These are phyloP conservation scores for Coemansia sp. DNA, from an alignment of 192 early-diverging fungal species.

Conservation along the genomic window DNA sequence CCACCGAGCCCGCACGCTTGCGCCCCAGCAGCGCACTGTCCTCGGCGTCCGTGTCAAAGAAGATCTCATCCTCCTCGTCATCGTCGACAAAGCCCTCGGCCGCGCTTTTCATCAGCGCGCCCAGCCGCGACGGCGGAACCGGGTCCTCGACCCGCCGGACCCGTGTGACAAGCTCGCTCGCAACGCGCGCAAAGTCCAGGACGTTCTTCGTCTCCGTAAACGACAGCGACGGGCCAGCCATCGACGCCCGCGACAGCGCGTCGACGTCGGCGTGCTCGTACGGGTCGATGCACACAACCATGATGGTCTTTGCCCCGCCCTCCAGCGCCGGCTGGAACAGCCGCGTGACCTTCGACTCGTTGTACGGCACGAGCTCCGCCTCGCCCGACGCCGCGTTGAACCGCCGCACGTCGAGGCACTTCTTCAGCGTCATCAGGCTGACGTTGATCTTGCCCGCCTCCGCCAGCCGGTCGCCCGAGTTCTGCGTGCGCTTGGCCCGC, in stretches of 20 bases:
- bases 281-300: conserved; percentile 66
- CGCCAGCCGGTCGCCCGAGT: conserved; percentile 57
- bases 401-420: conserved; percentile 66
- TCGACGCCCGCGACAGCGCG: not conserved
- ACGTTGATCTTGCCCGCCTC: conserved; percentile 72
- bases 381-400: conserved; percentile 40
- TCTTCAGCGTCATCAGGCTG: conserved; percentile 67
- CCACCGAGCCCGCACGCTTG: conserved; percentile 17
- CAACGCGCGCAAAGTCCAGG: conserved; percentile 65
- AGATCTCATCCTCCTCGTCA: conserved; percentile 12
- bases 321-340: conserved; percentile 65
- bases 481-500: conserved; percentile 57
- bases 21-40: not conserved
- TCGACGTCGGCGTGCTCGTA: conserved; percentile 58
- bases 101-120: not conserved
- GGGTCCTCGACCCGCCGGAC: conserved; percentile 47
- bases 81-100: not conserved
- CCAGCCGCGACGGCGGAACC: not conserved
- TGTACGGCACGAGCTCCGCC: conserved; percentile 59
- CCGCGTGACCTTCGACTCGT: conserved; percentile 67
- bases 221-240: not conserved
- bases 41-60: conserved; percentile 26
- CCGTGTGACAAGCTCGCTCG: conserved; percentile 56
- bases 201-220: conserved; percentile 53
- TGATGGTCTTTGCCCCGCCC: conserved; percentile 58